Base-by-base conservation (phyloP, 2,329 filamentous ascomycete genomes). In the Tolypocladium sp. region DNA sequence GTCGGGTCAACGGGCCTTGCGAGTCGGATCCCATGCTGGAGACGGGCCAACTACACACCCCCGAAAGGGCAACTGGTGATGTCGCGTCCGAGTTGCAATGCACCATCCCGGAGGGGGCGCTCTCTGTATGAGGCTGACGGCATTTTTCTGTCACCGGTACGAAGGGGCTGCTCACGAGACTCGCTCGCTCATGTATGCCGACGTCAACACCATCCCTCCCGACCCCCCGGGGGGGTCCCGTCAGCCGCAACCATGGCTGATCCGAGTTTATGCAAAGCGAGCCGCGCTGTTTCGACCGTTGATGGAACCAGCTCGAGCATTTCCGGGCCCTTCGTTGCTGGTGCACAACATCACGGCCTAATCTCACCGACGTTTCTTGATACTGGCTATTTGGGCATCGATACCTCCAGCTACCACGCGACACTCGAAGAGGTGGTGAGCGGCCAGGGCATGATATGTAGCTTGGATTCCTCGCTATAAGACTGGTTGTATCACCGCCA, bases 381-480 rank as follows among this genome's bases (percentile, higher is more conserved):
- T 54, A 42, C 58, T 58, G 53, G 41, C 33, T 38, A 37, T 53
- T 69, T 66, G 65, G 68, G 67, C 66, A 67, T 60, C 64, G 57
- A 68, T 57, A 61, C 40, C 35, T 44, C 38, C 8, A 33, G 33
- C 56, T 38, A 38, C 49, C 17, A 9, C 41, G 5, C 40, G 15
- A 53, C 55, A 27, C 44, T 52, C 30, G 27, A 53, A 37, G 55
- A 30, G 6, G 44, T 42, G 56, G 38, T 49, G 41, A 35, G 41
- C 56, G 35, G 15, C 56, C 57, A 56, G 7, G 57, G 56, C 65
- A 67, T 65, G 66, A 66, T 61, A 62, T 59, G 60, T 41, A 51
- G 12, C 33, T 25, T 22, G 38, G 27, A 13, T n/a, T 35, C 30
- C 49, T 25, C 30, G 46, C 49, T n/a, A 38, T 51, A 40, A 30